Evolutionary conservation across 305 asterid genomes (phyloP).

Genomic region (Monarda citriodora): DNA sequence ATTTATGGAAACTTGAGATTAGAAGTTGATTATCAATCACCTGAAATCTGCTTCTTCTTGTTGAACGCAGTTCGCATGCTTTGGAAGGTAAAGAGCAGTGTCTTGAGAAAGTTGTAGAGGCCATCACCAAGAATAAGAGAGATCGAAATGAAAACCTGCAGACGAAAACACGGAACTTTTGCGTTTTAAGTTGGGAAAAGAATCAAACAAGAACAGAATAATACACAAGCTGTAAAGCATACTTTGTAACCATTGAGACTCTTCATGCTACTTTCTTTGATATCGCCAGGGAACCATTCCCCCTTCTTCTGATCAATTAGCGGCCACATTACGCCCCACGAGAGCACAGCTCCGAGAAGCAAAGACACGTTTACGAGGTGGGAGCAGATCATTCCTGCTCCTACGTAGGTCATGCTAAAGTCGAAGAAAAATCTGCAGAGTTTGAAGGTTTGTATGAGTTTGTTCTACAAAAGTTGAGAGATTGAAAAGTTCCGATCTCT

Average conservation of each 20-base stretch:
- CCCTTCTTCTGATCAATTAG: constrained; percentile 57
- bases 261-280: constrained; percentile 76
- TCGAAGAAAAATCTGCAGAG: constrained; percentile 91
- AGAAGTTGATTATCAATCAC: constrained; percentile 17
- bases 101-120: constrained; percentile 83
- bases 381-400: constrained; percentile 98
- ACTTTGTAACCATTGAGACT: constrained; percentile 92
- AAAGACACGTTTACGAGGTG: constrained; percentile 81
- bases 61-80: constrained; percentile 50
- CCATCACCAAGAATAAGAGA: constrained; percentile 94
- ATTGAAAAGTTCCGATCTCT: not conserved
- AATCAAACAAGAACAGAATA: constrained; percentile 5
- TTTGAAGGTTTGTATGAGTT: constrained; percentile 9
- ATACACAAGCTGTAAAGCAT: not conserved
- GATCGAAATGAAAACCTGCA: constrained; percentile 89
- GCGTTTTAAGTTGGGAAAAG: not conserved
- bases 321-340: constrained; percentile 98
- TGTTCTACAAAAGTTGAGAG: not conserved
- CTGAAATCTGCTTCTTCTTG: constrained; percentile 31
- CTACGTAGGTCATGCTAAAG: constrained; percentile 84
- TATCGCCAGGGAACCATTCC: constrained; percentile 61
- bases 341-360: constrained; percentile 86
- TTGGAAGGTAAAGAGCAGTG: constrained; percentile 50
- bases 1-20: not conserved
- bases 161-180: not conserved